These are phyloP conservation scores for Pseudogymnoascus sp. DNA, from an alignment of 2,329 filamentous ascomycete species.

Conservation along the genomic window DNA sequence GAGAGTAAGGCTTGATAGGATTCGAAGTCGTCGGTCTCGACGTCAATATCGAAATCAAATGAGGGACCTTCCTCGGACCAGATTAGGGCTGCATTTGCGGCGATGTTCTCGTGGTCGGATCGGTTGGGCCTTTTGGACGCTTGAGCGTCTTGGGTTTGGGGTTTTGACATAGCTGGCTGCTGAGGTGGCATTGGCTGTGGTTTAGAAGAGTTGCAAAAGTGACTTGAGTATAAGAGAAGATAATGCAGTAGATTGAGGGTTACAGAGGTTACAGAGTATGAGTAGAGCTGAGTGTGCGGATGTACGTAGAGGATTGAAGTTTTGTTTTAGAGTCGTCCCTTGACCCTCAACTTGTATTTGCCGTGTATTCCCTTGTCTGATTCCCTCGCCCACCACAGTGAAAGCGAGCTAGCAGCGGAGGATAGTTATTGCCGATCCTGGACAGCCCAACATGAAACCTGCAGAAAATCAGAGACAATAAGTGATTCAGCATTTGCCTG, in stretches of 20 bases:
- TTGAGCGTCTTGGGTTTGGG: neutral
- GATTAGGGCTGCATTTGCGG: neutral
- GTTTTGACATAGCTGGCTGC: neutral
- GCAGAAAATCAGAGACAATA: too few relatives aligned
- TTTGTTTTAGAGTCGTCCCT: too few relatives aligned
- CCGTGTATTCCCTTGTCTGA: too few relatives aligned
- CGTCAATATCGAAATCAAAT: neutral
- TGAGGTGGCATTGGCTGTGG: neutral
- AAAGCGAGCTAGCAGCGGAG: too few relatives aligned
- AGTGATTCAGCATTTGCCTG: too few relatives aligned
- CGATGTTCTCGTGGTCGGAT: neutral
- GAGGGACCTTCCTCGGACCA: neutral
- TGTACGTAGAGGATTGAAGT: neutral
- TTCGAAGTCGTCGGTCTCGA: neutral
- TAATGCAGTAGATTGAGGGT: neutral
- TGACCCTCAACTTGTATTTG: too few relatives aligned
- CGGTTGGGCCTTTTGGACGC: neutral
- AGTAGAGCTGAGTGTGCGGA: neutral
- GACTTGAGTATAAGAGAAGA: neutral
- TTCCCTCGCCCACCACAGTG: too few relatives aligned
- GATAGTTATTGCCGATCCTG: too few relatives aligned
- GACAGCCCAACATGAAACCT: too few relatives aligned
- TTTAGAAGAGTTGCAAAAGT: neutral
- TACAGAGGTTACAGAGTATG: too few relatives aligned
- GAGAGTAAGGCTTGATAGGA: neutral